A percentile compares a stretch with the other conserved stretches of the same genome.
phyloP scores from a whole-genome alignment of 306 rosid genomes.

The Cucumis cinereus region DNA sequence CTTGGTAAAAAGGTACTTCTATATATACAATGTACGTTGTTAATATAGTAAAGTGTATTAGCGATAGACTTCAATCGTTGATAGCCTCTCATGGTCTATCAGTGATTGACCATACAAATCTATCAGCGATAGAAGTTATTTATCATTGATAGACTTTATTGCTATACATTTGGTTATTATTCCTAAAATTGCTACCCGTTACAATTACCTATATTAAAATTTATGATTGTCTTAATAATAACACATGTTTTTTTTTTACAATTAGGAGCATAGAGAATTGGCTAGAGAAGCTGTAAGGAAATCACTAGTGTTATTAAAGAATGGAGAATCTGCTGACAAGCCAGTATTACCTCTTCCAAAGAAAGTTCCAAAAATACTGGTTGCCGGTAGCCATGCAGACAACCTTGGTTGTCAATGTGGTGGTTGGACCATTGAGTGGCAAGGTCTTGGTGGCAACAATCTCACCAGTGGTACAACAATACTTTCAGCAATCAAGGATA shows the following conservation, averaged over 20 bases:
- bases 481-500: neutral
- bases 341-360: slow-evolving; percentile 25
- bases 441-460: slow-evolving; percentile 12
- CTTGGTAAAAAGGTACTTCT: slow-evolving; percentile 21
- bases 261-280: slow-evolving; percentile 25
- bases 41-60: no score
- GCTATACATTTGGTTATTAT: no score
- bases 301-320: slow-evolving; percentile 24
- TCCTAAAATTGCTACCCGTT: no score
- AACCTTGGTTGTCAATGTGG: slow-evolving; percentile 31
- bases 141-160: no score
- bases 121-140: no score
- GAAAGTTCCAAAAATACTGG: slow-evolving; percentile 19
- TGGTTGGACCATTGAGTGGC: slow-evolving; percentile 36
- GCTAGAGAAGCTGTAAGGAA: slow-evolving; percentile 32
- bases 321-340: slow-evolving; percentile 17
- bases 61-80: no score
- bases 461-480: slow-evolving; percentile 9
- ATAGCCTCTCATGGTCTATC: no score
- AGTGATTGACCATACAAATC: no score
- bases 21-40: no score
- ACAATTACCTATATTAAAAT: no score
- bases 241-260: neutral
- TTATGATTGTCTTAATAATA: neutral
- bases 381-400: slow-evolving; percentile 26